Conservation (phyloP, 345 rosid species). For the Rubroshorea leprosula region DNA sequence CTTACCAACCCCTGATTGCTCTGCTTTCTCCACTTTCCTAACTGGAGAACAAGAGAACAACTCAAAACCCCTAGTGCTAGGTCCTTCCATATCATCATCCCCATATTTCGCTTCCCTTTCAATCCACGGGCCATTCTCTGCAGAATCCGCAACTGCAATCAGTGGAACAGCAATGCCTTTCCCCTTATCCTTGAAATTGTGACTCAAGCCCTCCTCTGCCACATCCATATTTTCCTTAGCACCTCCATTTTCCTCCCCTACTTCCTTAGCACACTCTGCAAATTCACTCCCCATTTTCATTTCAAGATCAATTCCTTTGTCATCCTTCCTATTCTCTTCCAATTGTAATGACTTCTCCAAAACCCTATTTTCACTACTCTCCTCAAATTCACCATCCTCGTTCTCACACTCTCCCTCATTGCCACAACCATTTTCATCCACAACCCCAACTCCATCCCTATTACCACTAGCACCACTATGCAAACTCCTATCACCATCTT, state of each 20-base stretch:
- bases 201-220: slow-evolving; percentile 26
- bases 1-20: slow-evolving; percentile 38
- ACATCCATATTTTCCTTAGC: slow-evolving; percentile 19
- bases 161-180: slow-evolving; percentile 50
- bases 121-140: slow-evolving; percentile 32
- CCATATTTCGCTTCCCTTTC: slow-evolving; percentile 39
- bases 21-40: slow-evolving; percentile 43
- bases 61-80: slow-evolving; percentile 80
- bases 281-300: slow-evolving; percentile 31
- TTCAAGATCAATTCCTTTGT: slow-evolving; percentile 37
- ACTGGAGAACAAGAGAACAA: slow-evolving; percentile 77
- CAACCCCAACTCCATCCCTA: slow-evolving; percentile 12
- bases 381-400: slow-evolving; percentile 22
- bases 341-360: slow-evolving; percentile 23
- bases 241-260: slow-evolving; percentile 23
- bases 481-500: slow-evolving; percentile 23
- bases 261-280: slow-evolving; percentile 26
- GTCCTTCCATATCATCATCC: slow-evolving; percentile 66
- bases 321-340: slow-evolving; percentile 30
- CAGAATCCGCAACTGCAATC: slow-evolving; percentile 24
- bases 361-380: slow-evolving; percentile 18
- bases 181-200: slow-evolving; percentile 53
- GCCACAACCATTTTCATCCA: slow-evolving; percentile 16
- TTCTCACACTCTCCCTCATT: slow-evolving; percentile 25
- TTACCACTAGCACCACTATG: slow-evolving; percentile 19